Evolutionary conservation across 2,329 filamentous ascomycete genomes (phyloP), one percentile per base, ranked within the genome.

Genomic region (Cladophialophora psammophila): DNA sequence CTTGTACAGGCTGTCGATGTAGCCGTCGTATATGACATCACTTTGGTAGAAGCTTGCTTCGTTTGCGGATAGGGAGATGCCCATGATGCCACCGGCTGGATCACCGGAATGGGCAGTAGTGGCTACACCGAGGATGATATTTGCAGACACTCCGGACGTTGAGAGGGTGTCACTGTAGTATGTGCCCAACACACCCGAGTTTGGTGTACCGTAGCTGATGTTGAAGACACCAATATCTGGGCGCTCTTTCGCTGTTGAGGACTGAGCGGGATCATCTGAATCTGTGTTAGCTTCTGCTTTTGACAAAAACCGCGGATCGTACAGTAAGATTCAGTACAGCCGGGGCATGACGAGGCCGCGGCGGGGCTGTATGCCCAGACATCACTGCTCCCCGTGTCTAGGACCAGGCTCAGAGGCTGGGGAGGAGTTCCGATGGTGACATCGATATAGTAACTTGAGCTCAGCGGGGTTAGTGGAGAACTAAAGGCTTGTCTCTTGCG

Each of bases 381-480:
- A 18, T 71, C 64, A 48, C 59, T 63, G 36, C 63, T 67, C 31
- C 66, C 67, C n/a, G 69, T 71, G 59, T 71, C 69, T 31, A 71
- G 20, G 36, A 64, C 48, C 20, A 71, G 48, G 35, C 26, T 53
- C 20, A 69, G 26, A 12, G 52, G 13, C 50, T 71, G 69, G n/a
- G 66, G 63, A n/a, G 68, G 68, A 26, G 53, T 70, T 35, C 68
- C 66, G 20, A 70, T 50, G 8, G 42, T 62, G 20, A 70, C 40
- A 76, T 90, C 89, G 72, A 85, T 88, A 75, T 90, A 90, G 6
- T 36, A 38, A n/a, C n/a, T n/a, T n/a, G n/a, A n/a, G n/a, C n/a
- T n/a, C n/a, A 13, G 38, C 56, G 12, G 18, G 26, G 26, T 20
- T 59, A 59, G 36, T 13, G 36, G 20, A 13, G 56, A 59, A 18